phyloP scores from a whole-genome alignment of 331 rosid species.

The Prunus yedoensis region DNA sequence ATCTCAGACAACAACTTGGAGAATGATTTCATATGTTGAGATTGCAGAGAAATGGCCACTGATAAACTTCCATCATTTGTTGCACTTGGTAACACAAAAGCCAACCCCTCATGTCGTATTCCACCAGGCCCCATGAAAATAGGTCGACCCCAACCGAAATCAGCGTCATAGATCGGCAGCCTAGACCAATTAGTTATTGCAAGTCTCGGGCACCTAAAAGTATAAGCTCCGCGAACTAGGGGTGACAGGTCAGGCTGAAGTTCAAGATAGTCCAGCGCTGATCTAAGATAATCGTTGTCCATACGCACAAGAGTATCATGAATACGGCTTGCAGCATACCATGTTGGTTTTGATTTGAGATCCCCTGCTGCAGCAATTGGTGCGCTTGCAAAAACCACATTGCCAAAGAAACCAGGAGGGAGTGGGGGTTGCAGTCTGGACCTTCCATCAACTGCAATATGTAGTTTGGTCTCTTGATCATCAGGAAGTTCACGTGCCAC shows the following conservation, averaged over 20 bases:
- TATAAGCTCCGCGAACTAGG: conserved; percentile 1
- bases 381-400: neutral
- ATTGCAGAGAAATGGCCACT: conserved; percentile 57
- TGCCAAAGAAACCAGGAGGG: conserved; percentile 34
- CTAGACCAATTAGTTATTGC: conserved; percentile 7
- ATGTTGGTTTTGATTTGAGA: conserved; percentile 2
- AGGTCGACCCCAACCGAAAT: conserved; percentile 20
- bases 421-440: conserved; percentile 41
- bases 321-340: neutral
- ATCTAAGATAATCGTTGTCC: conserved; percentile 5
- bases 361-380: neutral
- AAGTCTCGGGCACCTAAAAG: neutral
- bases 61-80: conserved; percentile 59
- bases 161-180: conserved; percentile 11
- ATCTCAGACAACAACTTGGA: conserved; percentile 48
- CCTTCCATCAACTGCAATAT: conserved; percentile 29
- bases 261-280: conserved; percentile 2
- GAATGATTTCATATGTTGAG: conserved; percentile 60
- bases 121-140: neutral
- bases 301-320: neutral
- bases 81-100: conserved; percentile 63
- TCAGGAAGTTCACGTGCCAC: no score
- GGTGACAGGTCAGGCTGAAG: neutral
- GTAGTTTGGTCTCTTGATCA: conserved; percentile 23
- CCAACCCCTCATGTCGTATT: conserved; percentile 44